Percentiles rank a stretch among this genome's conserved stretches.
Conservation (phyloP, 2,329 filamentous ascomycete genomes). For the Chrysoporthe puriensis region DNA sequence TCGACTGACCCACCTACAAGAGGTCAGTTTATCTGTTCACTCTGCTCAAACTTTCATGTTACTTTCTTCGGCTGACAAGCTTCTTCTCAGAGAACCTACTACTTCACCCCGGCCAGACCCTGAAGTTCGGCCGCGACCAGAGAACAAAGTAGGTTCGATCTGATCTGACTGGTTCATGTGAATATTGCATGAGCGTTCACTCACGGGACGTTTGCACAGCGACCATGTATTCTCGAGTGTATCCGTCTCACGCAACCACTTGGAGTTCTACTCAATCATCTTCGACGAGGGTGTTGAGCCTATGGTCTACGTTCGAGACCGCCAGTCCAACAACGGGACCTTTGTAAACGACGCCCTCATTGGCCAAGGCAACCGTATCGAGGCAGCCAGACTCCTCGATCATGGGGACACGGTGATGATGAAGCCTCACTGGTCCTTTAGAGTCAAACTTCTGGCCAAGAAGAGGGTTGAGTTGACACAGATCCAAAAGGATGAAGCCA, state of each 20-base stretch:
- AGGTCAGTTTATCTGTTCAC: neutral
- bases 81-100: neutral
- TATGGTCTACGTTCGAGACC: constrained; percentile 60
- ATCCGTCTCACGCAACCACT: constrained; percentile 55
- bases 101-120: constrained; percentile 15
- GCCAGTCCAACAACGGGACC: constrained; percentile 58
- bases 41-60: neutral
- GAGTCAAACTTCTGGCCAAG: constrained; percentile 36
- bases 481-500: constrained; percentile 40
- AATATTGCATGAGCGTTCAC: neutral
- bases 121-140: constrained; percentile 36
- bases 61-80: neutral
- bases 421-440: constrained; percentile 42
- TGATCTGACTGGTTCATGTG: neutral
- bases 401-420: constrained; percentile 54
- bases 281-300: constrained; percentile 47
- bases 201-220: constrained; percentile 33
- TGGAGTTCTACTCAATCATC: constrained; percentile 58
- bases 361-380: constrained; percentile 38
- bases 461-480: constrained; percentile 29
- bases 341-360: constrained; percentile 53
- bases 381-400: constrained; percentile 50
- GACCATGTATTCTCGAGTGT: constrained; percentile 45
- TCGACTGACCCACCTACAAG: neutral
- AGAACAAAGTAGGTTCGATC: constrained; percentile 33